Evolutionary conservation across 2,329 filamentous ascomycete genomes (phyloP).

Genomic region (Grosmannia serpens): DNA sequence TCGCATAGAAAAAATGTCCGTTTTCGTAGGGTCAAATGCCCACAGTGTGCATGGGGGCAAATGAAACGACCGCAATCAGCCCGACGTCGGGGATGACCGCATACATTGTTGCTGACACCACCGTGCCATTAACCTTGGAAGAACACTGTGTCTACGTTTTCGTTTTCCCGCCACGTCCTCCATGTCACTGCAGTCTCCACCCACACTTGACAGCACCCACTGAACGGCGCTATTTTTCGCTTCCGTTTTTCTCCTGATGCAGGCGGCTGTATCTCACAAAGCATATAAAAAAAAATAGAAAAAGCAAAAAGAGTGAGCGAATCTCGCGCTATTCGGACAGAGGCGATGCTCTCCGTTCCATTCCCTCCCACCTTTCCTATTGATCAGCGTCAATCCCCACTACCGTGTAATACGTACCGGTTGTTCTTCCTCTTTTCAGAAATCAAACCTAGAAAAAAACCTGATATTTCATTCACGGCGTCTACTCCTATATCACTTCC

Average conservation of each 20-base stretch:
- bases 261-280: not conserved
- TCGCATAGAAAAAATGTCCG: not conserved
- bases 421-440: not conserved
- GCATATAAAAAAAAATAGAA: not conserved
- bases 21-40: not conserved
- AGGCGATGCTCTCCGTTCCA: not conserved
- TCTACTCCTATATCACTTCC: not conserved
- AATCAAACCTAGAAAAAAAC: not conserved
- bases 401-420: not conserved
- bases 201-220: not conserved
- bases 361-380: not conserved
- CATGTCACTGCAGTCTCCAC: not conserved
- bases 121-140: not conserved
- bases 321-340: not conserved
- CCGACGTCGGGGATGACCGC: not conserved
- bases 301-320: not conserved
- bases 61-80: not conserved
- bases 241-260: slow-evolving; percentile 1
- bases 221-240: not conserved
- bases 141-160: not conserved
- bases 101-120: not conserved
- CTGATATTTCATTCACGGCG: slow-evolving; percentile 1
- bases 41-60: not conserved
- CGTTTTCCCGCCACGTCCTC: not conserved
- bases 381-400: slow-evolving; percentile 1